Evolutionary conservation across 108 stramenopile genomes (phyloP).

Genomic region (Mayamaea pseudoterrestris): DNA sequence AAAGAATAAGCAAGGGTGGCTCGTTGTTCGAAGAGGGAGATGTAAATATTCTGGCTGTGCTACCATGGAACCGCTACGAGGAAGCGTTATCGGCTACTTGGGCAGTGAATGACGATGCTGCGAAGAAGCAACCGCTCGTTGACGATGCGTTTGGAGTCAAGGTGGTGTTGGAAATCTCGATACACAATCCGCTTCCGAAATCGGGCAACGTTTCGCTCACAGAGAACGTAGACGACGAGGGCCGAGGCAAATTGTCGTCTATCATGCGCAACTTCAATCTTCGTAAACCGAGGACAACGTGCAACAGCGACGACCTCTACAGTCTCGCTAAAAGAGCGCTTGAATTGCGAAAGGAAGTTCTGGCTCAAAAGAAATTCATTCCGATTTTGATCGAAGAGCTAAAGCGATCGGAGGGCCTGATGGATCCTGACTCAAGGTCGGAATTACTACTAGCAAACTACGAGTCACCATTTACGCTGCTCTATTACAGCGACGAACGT

Average conservation of each 20-base stretch:
- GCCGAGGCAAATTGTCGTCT: not conserved
- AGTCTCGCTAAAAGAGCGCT: conserved; percentile 22
- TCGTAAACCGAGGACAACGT: conserved; percentile 7
- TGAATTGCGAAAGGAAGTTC: conserved; percentile 9
- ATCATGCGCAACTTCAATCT: too few relatives aligned
- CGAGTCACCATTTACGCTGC: too few relatives aligned
- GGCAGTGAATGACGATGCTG: not conserved
- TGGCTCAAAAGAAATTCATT: conserved; percentile 10
- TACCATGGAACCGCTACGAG: conserved; percentile 18
- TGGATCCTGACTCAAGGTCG: not conserved
- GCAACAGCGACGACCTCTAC: conserved; percentile 24
- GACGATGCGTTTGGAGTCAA: not conserved
- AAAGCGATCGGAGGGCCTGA: not conserved
- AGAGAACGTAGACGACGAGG: not conserved
- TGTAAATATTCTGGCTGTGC: conserved; percentile 20
- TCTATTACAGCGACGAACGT: not conserved
- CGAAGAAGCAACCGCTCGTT: not conserved
- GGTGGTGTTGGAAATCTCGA: not conserved
- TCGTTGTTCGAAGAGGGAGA: conserved; percentile 22
- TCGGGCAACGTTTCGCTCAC: not conserved
- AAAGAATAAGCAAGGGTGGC: not conserved
- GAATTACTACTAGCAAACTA: not conserved
- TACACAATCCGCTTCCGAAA: not conserved
- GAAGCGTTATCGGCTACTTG: too few relatives aligned
- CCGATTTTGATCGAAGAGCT: conserved; percentile 6